Base-by-base conservation (phyloP, 495 filamentous ascomycete species). In the Beverwykella pulmonaria region DNA sequence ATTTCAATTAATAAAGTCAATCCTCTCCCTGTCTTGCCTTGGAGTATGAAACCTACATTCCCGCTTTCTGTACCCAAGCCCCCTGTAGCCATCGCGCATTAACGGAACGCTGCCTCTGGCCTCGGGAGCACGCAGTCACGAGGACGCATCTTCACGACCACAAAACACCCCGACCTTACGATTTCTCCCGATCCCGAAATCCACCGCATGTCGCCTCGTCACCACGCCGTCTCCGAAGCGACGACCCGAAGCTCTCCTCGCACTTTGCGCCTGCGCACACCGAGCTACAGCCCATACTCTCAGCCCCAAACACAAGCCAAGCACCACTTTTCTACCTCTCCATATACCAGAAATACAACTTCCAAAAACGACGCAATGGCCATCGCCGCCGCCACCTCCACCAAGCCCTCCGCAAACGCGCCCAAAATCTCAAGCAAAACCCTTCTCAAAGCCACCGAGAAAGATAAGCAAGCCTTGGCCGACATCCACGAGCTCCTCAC, bases 401-500 rank as follows among this genome's bases (percentile, higher is more conserved):
- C 39, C 39, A 44, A 44, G 15, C 3, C 39, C 39, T 2, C 15
- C 8, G 2, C 39, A 44, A 44, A 44, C 6, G 39, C 5, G 8
- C 39, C 39, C 39, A 10, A 52, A 46, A 48, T 65, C 55, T 46
- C 47, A 10, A 54, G 50, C n/a, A 48, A 52, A 8, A n/a, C 23
- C 2, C 59, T 68, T 32, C 59, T 63, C 34, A 22, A 10, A 20
- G 53, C 53, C 29, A 27, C 15, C 22, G 26, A n/a, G 1, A 52
- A 30, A 12, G 60, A 68, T 14, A 68, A 61, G 30, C 48, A 58
- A 27, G 34, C 46, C 19, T 55, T 71, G 6, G 12, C 26, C 34
- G 65, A 64, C 50, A 64, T 68, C 56, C 52, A 56, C 41, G 64
- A 61, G 32, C 60, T 71, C 1, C 61, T 71, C 53, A 29, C 47